A percentile compares a stretch with the other conserved stretches of the same genome.
Evolutionary conservation across 352 stramenopile genomes (phyloP).

Genomic region (Pythium angustatum): DNA sequence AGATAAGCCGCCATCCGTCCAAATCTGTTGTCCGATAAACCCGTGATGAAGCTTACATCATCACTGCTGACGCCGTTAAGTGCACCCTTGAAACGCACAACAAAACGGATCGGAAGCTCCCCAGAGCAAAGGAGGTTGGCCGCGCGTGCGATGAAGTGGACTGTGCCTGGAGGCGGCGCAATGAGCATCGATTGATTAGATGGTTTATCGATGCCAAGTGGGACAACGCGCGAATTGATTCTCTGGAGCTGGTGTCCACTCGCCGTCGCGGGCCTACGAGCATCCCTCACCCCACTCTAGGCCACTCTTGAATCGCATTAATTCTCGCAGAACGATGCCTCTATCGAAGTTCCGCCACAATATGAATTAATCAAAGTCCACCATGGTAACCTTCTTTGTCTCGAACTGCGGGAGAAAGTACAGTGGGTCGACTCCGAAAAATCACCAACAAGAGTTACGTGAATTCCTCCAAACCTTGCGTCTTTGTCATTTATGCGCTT

Average conservation of each 20-base stretch:
- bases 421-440: background rate
- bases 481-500: constrained; percentile 5
- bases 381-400: background rate
- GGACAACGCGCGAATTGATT: constrained; percentile 26
- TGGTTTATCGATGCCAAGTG: background rate
- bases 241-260: constrained; percentile 22
- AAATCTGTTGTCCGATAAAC: constrained; percentile 13
- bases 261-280: constrained; percentile 19
- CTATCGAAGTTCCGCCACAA: constrained; percentile 21
- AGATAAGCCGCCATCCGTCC: constrained; percentile 19
- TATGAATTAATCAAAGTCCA: constrained; percentile 2
- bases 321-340: constrained; percentile 24
- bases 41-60: constrained; percentile 10
- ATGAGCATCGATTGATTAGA: background rate
- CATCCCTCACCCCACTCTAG: constrained; percentile 32
- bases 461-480: constrained; percentile 6
- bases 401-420: background rate
- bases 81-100: constrained; percentile 15
- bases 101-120: constrained; percentile 1
- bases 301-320: constrained; percentile 27
- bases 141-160: constrained; percentile 5
- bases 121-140: background rate
- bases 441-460: constrained; percentile 8
- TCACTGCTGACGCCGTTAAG: constrained; percentile 6
- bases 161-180: background rate